These are phyloP conservation scores for Quercus robur DNA, from an alignment of 306 rosid species.

Conservation along the genomic window DNA sequence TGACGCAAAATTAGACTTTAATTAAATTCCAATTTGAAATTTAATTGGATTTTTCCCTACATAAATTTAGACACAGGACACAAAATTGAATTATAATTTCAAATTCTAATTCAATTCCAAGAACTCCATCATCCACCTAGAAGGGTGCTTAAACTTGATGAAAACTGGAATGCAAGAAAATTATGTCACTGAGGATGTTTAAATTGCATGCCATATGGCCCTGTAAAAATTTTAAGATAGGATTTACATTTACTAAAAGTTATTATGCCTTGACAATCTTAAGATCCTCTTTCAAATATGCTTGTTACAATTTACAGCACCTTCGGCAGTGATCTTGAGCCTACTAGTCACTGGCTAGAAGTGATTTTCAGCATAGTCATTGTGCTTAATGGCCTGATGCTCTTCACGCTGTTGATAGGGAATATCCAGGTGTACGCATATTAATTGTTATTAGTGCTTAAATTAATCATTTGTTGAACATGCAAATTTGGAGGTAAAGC, in stretches of 20 bases:
- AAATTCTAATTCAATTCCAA: background rate
- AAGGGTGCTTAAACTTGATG: background rate
- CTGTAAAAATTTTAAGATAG: background rate
- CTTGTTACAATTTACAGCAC: conserved; percentile 56
- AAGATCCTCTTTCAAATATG: background rate
- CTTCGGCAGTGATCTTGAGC: conserved; percentile 97
- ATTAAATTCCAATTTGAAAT: no score
- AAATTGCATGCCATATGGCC: no score
- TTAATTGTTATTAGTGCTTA: background rate
- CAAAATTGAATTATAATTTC: no score
- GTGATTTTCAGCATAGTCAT: conserved; percentile 85
- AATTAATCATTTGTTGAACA: background rate
- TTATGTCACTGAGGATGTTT: no score
- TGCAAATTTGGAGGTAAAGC: background rate
- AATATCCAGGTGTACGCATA: conserved; percentile 74
- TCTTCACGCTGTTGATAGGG: conserved; percentile 93
- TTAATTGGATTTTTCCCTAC: no score
- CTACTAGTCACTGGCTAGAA: conserved; percentile 94
- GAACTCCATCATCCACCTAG: background rate
- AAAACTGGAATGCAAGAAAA: background rate
- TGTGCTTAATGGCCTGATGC: conserved; percentile 81
- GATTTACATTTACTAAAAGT: background rate
- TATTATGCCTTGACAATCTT: background rate
- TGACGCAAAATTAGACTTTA: no score
- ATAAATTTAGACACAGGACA: no score